These are phyloP conservation scores for Xerocomus brunneocitrinus DNA, from an alignment of 768 basidiomycete species.

Conservation along the genomic window DNA sequence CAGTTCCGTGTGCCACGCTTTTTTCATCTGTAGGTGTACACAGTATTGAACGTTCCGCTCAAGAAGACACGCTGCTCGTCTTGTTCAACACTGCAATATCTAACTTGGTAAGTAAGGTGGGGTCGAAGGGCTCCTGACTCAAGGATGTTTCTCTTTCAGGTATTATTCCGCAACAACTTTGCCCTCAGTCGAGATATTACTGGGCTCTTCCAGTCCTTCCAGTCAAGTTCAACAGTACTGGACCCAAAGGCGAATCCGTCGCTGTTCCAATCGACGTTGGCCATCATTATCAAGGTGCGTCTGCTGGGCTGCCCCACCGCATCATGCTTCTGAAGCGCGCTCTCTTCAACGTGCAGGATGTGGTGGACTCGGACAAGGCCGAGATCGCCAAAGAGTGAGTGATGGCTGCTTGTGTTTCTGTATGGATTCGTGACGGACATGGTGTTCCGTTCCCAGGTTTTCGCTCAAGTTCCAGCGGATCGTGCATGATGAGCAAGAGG, in stretches of 20 bases:
- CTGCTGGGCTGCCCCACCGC: rapidly evolving
- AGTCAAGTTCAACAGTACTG: constrained; percentile 52
- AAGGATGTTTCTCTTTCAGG: constrained; percentile 30
- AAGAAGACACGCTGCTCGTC: constrained; percentile 60
- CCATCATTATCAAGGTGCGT: constrained; percentile 58
- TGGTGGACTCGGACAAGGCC: constrained; percentile 54
- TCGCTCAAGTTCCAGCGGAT: constrained; percentile 55
- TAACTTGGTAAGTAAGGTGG: constrained; percentile 48
- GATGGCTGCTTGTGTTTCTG: neutral
- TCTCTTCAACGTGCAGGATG: constrained; percentile 41
- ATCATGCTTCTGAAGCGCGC: neutral
- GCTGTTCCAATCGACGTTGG: constrained; percentile 54
- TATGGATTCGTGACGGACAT: neutral
- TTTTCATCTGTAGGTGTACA: constrained; percentile 42
- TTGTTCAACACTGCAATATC: constrained; percentile 64
- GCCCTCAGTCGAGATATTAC: constrained; percentile 56
- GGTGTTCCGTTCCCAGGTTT: constrained; percentile 35
- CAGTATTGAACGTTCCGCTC: constrained; percentile 57
- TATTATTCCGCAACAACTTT: constrained; percentile 63
- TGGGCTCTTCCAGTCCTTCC: constrained; percentile 59
- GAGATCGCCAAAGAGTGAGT: constrained; percentile 58
- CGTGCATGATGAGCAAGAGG: constrained; percentile 55
- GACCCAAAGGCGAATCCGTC: constrained; percentile 56
- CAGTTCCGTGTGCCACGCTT: neutral
- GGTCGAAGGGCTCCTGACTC: neutral